These are phyloP conservation scores for Podaxis pistillaris DNA, from an alignment of 768 basidiomycete genomes.

Conservation along the genomic window DNA sequence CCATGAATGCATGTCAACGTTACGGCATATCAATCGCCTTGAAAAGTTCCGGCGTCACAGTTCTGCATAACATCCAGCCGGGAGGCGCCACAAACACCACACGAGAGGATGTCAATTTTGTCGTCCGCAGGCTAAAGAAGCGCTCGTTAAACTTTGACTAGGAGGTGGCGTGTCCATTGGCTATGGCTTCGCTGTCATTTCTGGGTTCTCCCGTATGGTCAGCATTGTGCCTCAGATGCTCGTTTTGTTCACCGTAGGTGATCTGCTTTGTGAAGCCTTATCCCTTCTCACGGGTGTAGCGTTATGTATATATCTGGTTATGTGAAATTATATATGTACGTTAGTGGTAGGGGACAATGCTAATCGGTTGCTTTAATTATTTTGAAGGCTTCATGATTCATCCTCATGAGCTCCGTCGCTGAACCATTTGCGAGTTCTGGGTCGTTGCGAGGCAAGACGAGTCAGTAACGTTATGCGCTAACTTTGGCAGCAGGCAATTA, in stretches of 20 bases:
- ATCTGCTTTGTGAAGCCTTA: no score
- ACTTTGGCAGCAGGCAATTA: neutral
- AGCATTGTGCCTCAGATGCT: neutral
- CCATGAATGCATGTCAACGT: constrained; percentile 5
- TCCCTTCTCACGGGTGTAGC: neutral
- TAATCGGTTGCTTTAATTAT: no score
- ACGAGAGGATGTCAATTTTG: neutral
- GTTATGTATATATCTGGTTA: neutral
- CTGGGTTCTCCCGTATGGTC: neutral
- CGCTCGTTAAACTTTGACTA: neutral
- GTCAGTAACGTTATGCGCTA: neutral
- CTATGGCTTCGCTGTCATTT: neutral
- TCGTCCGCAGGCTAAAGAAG: neutral
- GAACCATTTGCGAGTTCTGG: neutral
- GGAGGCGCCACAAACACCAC: neutral
- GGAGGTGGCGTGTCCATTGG: neutral
- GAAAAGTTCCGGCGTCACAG: neutral
- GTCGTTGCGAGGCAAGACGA: neutral
- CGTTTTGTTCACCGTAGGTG: neutral
- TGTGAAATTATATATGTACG: neutral
- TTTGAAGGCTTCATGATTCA: neutral
- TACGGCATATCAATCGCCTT: constrained; percentile 5
- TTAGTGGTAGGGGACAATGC: neutral
- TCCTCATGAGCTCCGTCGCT: neutral
- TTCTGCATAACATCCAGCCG: neutral